Evolutionary conservation across 1,284 basidiomycete genomes (phyloP).

Genomic region (Ganoderma boninense): DNA sequence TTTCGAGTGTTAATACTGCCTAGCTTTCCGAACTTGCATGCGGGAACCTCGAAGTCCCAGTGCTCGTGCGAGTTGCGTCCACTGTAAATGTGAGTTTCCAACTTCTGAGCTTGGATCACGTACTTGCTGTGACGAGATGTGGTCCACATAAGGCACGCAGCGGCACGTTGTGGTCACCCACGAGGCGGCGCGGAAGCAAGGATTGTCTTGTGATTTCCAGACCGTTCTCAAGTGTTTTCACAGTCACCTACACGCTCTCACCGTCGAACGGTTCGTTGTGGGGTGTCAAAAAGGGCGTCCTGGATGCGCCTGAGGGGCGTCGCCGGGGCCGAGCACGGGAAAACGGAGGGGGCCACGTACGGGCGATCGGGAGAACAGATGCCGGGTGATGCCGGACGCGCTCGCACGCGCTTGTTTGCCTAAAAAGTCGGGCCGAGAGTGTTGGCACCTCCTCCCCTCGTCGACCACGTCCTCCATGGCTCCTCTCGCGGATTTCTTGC

Average conservation of each 20-base stretch:
- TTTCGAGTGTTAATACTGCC: background rate
- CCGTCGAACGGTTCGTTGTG: background rate
- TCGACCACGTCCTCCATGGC: conserved; percentile 59
- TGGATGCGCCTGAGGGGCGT: background rate
- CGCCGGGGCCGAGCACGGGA: background rate
- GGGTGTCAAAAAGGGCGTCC: background rate
- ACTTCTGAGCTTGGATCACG: background rate
- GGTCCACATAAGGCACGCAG: background rate
- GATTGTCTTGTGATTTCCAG: conserved; percentile 2
- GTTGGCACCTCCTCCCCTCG: conserved; percentile 32
- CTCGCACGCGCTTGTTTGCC: conserved; percentile 33
- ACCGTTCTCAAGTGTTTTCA: background rate
- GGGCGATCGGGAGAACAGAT: background rate
- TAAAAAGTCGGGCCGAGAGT: conserved; percentile 37
- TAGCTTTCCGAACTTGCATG: background rate
- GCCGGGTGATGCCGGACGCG: conserved; percentile 23
- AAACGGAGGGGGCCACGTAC: background rate
- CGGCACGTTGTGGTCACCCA: background rate
- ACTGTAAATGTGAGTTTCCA: background rate
- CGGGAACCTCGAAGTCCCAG: background rate
- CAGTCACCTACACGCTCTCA: background rate
- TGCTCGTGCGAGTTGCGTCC: background rate
- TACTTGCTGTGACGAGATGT: background rate
- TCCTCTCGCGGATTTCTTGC: conserved; percentile 75
- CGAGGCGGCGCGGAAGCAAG: background rate